Evolutionary conservation across 228 moss, liverwort and hornwort genomes (phyloP), one percentile per base, ranked within the genome.

Genomic region (Sphagnum fallax): DNA sequence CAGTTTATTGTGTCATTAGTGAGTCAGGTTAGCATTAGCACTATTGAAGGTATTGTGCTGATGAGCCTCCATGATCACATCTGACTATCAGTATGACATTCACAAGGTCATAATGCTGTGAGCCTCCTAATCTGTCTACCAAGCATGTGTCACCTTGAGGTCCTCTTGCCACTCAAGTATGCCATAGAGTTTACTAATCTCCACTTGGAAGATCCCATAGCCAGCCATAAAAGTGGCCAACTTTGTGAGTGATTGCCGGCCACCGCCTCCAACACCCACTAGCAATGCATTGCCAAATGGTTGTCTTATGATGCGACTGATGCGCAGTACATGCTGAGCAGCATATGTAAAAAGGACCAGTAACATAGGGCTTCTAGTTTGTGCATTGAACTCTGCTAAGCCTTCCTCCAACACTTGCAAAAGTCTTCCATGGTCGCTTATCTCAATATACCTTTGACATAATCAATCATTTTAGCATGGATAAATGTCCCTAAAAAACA

Each of bases 321-420:
- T 94, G 0, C 91, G 82, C 47, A 93, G 71, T 5, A 93, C 75
- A 74, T 94, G 91, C 51, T 91, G 86, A 49, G 89, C 91, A 55
- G 91, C 94, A 67, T 94, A 91, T 0, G 82, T 84, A 18, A 94
- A 94, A 16, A 94, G 86, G n/a, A 91, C 86, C 48, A 94, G 86
- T 70, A 83, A 66, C 91, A 94, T 91, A 5, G 83, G 73, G 11
- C 80, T 94, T 73, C 86, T 81, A 0, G 89, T 91, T 77, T 89
- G 94, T 5, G 87, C 77, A 65, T 94, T 94, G 74, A 88, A 94
- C 62, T 94, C 89, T 50, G 72, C 67, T 60, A 94, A 52, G 4
- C 88, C 84, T 74, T 91, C 80, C 0, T 91, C 84, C 52, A 91
- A 78, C 74, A 88, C 83, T 13, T 62, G 32, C 4, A 91, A 77